phyloP scores from a whole-genome alignment of 179 eudicot species.

The Drosera spatulata region DNA sequence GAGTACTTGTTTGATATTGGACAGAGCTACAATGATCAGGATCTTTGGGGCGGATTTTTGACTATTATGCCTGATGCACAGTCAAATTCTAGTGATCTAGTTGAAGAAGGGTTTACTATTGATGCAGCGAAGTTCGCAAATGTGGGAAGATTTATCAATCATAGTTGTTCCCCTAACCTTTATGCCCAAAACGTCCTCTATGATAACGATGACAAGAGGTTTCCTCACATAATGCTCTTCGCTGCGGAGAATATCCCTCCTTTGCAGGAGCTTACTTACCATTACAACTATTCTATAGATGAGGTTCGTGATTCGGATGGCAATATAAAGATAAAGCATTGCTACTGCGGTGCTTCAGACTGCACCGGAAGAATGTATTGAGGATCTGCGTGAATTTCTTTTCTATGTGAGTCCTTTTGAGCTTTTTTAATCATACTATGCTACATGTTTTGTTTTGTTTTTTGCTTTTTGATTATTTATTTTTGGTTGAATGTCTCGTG shows the following conservation, averaged over 20 bases:
- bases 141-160: conserved; percentile 78
- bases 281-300: conserved; percentile 59
- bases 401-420: too few relatives aligned
- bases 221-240: conserved; percentile 31
- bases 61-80: conserved; percentile 18
- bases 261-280: conserved; percentile 19
- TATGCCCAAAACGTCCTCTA: conserved; percentile 26
- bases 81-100: conserved; percentile 9
- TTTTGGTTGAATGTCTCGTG: too few relatives aligned
- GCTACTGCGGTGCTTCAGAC: conserved; percentile 65
- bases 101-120: conserved; percentile 51
- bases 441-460: too few relatives aligned
- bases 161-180: conserved; percentile 50
- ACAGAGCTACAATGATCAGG: conserved; percentile 40
- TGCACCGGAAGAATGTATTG: too few relatives aligned
- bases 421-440: too few relatives aligned
- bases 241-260: conserved; percentile 25
- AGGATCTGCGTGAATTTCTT: too few relatives aligned
- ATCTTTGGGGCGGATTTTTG: conserved; percentile 16
- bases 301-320: conserved; percentile 56
- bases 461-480: too few relatives aligned
- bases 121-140: conserved; percentile 72
- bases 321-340: conserved; percentile 53
- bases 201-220: conserved; percentile 22
- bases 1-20: conserved; percentile 85